Evolutionary conservation across 176 grass and related monocot genomes (phyloP), one percentile per base, ranked within the genome.

Genomic region (Eremochloa ophiuroides): DNA sequence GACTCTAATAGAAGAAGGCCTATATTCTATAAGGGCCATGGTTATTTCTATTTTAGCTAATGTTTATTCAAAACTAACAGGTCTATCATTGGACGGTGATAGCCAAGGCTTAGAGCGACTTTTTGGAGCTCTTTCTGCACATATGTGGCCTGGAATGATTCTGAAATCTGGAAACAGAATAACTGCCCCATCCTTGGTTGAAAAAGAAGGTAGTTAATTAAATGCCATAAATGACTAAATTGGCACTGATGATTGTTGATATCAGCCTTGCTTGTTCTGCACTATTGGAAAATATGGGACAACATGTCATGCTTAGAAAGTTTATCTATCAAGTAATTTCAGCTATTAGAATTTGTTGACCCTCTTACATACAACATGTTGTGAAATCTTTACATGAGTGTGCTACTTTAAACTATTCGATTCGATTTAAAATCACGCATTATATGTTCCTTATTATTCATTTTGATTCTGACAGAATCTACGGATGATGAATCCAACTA

Each of bases 81-180:
- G 93, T 84, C 84, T 99, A 48, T 99, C 93, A 8, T 87, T 93
- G 63, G 80, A 99, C 83, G 96, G 96, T 79, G 96, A 99, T 88
- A 89, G 92, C 75, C 96, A 99, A 93, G 96, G 96, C 43, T 62
- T 95, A 69, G 96, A 99, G 66, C 85, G 96, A 80, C 75, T 99
- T 12, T 75, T 89, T 70, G 96, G 96, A 82, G 96, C 87, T 33
- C 85, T 99, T 84, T 95, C 90, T 84, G 96, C 93, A 53, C 88
- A 99, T 50, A 91, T 95, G 96, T 99, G 96, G 93, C 93, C 93
- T 85, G 96, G 96, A 85, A 99, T 99, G 96, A 85, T 91, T 88
- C 68, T 95, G 18, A 99, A 93, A 86, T 95, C 96, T 71, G 93
- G 96, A 87, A 99, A 88, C 27, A 91, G 66, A 85, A 87, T 93